Percentiles rank a stretch among this genome's conserved stretches.
These are phyloP conservation scores for Beta macrorhiza DNA, from an alignment of 179 eudicot species.

Conservation along the genomic window DNA sequence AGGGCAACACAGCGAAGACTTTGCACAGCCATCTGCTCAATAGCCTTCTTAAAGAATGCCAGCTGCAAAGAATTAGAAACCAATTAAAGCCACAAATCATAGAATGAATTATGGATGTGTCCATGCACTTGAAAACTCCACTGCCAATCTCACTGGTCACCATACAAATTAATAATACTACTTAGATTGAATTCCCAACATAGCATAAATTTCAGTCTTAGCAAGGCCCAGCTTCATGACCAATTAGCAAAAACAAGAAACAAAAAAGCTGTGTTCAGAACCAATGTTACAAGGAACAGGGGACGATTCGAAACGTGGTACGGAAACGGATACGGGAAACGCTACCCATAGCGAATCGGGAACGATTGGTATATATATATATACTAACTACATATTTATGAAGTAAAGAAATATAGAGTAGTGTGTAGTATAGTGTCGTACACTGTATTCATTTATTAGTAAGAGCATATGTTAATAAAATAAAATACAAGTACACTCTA, in stretches of 20 bases:
- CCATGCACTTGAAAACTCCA: background rate
- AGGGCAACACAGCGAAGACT: conserved; percentile 92
- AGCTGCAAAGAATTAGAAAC: conserved; percentile 33
- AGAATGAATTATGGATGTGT: background rate
- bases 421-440: no score
- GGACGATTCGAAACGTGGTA: no score
- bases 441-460: no score
- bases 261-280: background rate
- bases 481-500: no score
- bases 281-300: no score
- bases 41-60: conserved; percentile 48
- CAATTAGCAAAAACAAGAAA: background rate
- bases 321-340: no score
- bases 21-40: conserved; percentile 73
- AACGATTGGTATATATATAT: no score
- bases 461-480: no score
- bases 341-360: no score
- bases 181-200: background rate
- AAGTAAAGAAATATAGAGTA: no score
- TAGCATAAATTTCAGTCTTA: background rate
- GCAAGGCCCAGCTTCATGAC: no score
- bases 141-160: background rate
- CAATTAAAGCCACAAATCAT: background rate
- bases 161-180: background rate
- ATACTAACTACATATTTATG: no score